Evolutionary conservation across 352 stramenopile species (phyloP).

Genomic region (Pythium utonaiense): DNA sequence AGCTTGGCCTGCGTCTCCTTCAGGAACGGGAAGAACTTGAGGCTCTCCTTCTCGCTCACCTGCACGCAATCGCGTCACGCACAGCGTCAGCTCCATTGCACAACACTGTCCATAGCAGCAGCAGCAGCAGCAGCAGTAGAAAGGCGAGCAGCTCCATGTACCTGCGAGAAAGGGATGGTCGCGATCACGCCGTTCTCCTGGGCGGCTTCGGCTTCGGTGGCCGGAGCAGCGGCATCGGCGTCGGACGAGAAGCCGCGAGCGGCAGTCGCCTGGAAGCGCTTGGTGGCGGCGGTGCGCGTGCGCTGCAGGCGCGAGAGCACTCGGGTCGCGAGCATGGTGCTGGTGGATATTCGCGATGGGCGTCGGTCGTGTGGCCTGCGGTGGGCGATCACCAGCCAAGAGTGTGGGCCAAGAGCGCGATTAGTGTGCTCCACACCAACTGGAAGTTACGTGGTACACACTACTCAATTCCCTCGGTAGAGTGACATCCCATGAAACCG

Average conservation of each 20-base stretch:
- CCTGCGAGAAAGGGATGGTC: constrained; percentile 55
- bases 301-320: constrained; percentile 44
- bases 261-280: constrained; percentile 14
- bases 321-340: constrained; percentile 55
- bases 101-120: too few species aligned
- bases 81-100: too few species aligned
- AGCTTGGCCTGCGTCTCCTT: constrained; percentile 76
- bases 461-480: neutral
- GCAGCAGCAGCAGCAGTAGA: too few species aligned
- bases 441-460: neutral
- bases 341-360: constrained; percentile 15
- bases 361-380: neutral
- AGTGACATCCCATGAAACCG: constrained; percentile 5
- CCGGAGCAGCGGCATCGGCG: constrained; percentile 12
- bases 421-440: constrained; percentile 22
- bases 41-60: constrained; percentile 33
- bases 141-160: too few species aligned
- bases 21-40: constrained; percentile 79
- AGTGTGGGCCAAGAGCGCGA: constrained; percentile 6
- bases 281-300: constrained; percentile 9
- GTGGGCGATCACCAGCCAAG: constrained; percentile 18
- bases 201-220: neutral
- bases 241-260: constrained; percentile 41
- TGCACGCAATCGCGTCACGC: neutral
- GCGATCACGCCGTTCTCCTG: constrained; percentile 46